phyloP scores from a whole-genome alignment of 129 eudicot species.

The Helianthus tuberosus region DNA sequence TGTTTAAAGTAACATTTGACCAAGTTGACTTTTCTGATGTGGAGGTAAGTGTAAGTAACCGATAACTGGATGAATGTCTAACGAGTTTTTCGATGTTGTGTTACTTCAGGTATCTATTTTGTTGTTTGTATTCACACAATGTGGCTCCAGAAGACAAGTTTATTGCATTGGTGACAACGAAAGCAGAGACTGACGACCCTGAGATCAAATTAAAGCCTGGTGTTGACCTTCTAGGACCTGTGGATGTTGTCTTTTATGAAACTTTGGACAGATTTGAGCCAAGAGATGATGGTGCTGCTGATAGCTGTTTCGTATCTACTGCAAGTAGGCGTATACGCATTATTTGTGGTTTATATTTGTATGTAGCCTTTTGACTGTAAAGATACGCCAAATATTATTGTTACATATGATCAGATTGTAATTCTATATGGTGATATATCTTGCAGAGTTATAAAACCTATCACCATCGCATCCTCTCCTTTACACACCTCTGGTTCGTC shows the following conservation, averaged over 20 bases:
- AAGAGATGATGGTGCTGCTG: slow-evolving; percentile 50
- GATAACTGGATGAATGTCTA: not conserved
- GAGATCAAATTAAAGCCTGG: too few relatives aligned
- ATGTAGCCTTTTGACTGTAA: not conserved
- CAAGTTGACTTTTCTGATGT: not conserved
- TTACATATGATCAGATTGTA: too few relatives aligned
- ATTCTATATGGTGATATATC: slow-evolving; percentile 3
- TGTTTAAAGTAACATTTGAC: not conserved
- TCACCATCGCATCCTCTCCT: too few relatives aligned
- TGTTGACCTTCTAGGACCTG: slow-evolving; percentile 78
- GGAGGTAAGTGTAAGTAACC: not conserved
- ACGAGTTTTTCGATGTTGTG: not conserved
- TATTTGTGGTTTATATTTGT: not conserved
- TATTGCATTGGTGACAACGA: slow-evolving; percentile 14
- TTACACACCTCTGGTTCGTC: too few relatives aligned
- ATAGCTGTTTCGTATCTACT: slow-evolving; percentile 71
- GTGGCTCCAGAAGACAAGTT: slow-evolving; percentile 93
- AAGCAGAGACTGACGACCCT: too few relatives aligned
- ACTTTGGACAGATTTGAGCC: slow-evolving; percentile 84
- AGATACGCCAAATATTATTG: not conserved
- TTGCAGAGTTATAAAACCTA: slow-evolving; percentile 59
- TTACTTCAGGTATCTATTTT: slow-evolving; percentile 77
- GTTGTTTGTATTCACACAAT: slow-evolving; percentile 89
- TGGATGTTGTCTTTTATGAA: slow-evolving; percentile 87
- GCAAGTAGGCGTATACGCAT: slow-evolving; percentile 43